A percentile compares a stretch with the other conserved stretches of the same genome.
Conservation (phyloP, 1,284 basidiomycete species). For the Boletus mariae region DNA sequence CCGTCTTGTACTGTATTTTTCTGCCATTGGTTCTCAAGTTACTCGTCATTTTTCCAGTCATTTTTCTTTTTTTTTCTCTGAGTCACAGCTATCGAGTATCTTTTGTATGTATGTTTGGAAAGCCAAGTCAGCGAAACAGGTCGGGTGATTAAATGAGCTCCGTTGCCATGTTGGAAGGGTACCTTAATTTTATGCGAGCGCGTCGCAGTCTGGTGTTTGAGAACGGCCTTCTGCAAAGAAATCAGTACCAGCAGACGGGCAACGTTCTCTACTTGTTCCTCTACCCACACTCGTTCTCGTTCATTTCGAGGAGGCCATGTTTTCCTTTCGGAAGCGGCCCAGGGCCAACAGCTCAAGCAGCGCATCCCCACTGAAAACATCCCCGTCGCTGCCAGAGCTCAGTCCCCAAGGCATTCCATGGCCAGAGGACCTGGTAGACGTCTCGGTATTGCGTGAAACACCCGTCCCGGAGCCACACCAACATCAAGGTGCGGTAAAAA, state of each 20-base stretch:
- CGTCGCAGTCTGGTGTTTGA: constrained; percentile 11
- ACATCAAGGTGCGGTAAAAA: constrained; percentile 62
- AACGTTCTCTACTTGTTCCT: constrained; percentile 22
- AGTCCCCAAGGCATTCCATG: constrained; percentile 69
- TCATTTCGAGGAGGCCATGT: constrained; percentile 44
- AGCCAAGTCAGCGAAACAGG: constrained; percentile 8
- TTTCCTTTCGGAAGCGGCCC: constrained; percentile 65
- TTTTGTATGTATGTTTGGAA: constrained; percentile 35
- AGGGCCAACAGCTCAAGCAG: constrained; percentile 36
- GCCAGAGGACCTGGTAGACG: constrained; percentile 75
- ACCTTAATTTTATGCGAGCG: constrained; percentile 26
- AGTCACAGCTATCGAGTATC: constrained; percentile 27
- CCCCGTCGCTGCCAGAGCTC: constrained; percentile 74
- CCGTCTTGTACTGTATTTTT: constrained; percentile 35
- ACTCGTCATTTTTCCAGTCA: constrained; percentile 6
- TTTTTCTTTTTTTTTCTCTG: constrained; percentile 6
- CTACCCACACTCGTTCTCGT: constrained; percentile 19
- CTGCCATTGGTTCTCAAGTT: constrained; percentile 18
- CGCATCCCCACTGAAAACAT: constrained; percentile 46
- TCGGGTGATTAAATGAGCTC: not conserved
- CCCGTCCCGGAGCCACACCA: constrained; percentile 31
- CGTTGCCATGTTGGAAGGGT: constrained; percentile 28
- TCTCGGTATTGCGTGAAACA: constrained; percentile 53
- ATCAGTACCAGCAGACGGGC: constrained; percentile 9
- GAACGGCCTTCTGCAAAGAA: constrained; percentile 22